Conservation (phyloP, 495 filamentous ascomycete species). For the Penicillium ucsense region DNA sequence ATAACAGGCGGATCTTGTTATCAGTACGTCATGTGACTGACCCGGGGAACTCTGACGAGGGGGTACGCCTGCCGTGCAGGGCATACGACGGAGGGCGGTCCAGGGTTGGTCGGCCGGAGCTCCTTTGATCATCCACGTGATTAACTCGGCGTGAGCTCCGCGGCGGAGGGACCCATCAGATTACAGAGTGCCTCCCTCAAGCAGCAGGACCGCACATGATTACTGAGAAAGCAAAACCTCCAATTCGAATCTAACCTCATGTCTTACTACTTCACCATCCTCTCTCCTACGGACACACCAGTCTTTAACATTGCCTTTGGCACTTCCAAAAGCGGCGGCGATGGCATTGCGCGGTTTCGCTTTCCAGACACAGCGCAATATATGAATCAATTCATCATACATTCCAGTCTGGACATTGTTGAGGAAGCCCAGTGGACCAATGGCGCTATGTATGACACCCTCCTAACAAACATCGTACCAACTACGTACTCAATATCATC, state of each 20-base stretch:
- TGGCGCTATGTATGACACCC: conserved; percentile 55
- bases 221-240: not conserved
- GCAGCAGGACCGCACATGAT: too few relatives aligned
- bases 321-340: conserved; percentile 85
- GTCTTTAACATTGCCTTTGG: conserved; percentile 95
- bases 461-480: too few relatives aligned
- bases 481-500: too few relatives aligned
- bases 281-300: conserved; percentile 88
- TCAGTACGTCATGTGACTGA: conserved; percentile 13
- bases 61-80: not conserved
- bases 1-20: conserved; percentile 12
- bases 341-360: conserved; percentile 67
- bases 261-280: conserved; percentile 95
- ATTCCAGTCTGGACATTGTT: conserved; percentile 83
- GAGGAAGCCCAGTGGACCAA: conserved; percentile 90
- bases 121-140: too few relatives aligned
- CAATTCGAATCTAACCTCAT: conserved; percentile 36
- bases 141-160: too few relatives aligned
- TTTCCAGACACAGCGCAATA: conserved; percentile 79
- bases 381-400: conserved; percentile 96
- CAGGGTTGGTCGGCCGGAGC: too few relatives aligned
- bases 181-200: too few relatives aligned
- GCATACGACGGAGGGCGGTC: too few relatives aligned
- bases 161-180: too few relatives aligned
- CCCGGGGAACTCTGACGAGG: conserved; percentile 2